Percentiles rank a stretch among this genome's conserved stretches.
Conservation (phyloP, 2,329 filamentous ascomycete genomes). For the Aureobasidium subglaciale region DNA sequence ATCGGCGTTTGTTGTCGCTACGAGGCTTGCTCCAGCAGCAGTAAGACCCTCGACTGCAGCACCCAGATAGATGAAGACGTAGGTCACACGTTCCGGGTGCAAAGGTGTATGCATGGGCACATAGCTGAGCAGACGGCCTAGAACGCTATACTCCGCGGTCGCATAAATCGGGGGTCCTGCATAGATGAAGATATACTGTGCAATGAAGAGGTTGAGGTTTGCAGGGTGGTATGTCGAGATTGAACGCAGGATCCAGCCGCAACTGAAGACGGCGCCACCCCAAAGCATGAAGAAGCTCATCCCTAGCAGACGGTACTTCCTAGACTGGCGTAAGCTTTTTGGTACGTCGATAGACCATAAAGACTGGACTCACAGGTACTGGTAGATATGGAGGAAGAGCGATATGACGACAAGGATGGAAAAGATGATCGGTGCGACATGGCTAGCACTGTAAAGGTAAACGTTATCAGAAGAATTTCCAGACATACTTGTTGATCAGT, state of each 20-base stretch:
- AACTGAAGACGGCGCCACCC: slow-evolving; percentile 29
- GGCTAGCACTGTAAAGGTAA: slow-evolving; percentile 45
- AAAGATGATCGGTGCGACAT: slow-evolving; percentile 48
- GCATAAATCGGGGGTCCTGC: slow-evolving; percentile 50
- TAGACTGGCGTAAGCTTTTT: slow-evolving; percentile 31
- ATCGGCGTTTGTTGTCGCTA: neutral
- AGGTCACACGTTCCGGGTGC: slow-evolving; percentile 53
- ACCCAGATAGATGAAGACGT: slow-evolving; percentile 50
- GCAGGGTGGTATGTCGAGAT: slow-evolving; percentile 46
- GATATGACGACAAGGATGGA: slow-evolving; percentile 40
- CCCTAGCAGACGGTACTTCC: slow-evolving; percentile 17
- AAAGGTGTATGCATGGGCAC: slow-evolving; percentile 53
- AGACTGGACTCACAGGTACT: slow-evolving; percentile 23
- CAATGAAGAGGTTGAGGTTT: slow-evolving; percentile 35
- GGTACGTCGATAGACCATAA: neutral
- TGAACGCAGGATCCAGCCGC: slow-evolving; percentile 50
- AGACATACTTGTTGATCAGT: too few relatives aligned
- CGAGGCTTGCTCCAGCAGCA: slow-evolving; percentile 25
- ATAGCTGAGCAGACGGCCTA: slow-evolving; percentile 55
- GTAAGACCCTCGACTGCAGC: slow-evolving; percentile 43
- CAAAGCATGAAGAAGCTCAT: slow-evolving; percentile 22
- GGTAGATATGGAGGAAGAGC: slow-evolving; percentile 44
- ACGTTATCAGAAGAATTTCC: too few relatives aligned
- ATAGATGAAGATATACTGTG: slow-evolving; percentile 34
- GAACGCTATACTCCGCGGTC: slow-evolving; percentile 55